Conservation (phyloP, 345 rosid species). For the Syzygium aqueum region DNA sequence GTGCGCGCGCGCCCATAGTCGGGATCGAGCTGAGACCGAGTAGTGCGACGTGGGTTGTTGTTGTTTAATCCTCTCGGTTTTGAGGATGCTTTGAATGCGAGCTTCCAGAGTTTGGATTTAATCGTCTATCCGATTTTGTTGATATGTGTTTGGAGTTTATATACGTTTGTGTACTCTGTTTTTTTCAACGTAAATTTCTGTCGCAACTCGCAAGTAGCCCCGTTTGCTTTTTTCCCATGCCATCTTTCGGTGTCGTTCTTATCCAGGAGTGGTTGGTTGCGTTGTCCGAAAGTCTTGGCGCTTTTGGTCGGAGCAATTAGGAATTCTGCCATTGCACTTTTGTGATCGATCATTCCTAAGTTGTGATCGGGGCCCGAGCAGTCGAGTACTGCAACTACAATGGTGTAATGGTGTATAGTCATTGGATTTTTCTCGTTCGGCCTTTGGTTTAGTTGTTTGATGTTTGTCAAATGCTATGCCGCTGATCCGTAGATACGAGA, state of each 20-base stretch:
- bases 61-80: neutral
- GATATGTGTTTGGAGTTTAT: neutral
- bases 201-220: neutral
- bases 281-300: neutral
- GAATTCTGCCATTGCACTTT: neutral
- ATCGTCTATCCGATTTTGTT: neutral
- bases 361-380: neutral
- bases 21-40: neutral
- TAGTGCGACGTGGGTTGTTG: neutral
- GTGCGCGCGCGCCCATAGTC: neutral
- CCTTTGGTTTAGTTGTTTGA: neutral
- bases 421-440: neutral
- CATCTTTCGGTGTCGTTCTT: neutral
- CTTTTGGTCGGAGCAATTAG: neutral
- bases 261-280: neutral
- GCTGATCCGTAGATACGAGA: no score
- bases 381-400: neutral
- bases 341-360: neutral
- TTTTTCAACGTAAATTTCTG: neutral
- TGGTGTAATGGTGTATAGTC: neutral
- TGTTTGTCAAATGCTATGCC: no score
- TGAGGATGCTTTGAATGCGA: neutral
- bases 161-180: neutral
- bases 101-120: neutral
- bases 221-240: no score